Percentiles rank a stretch among this genome's conserved stretches.
phyloP scores from a whole-genome alignment of 495 filamentous ascomycete genomes.

The Trichoderma gamsii region DNA sequence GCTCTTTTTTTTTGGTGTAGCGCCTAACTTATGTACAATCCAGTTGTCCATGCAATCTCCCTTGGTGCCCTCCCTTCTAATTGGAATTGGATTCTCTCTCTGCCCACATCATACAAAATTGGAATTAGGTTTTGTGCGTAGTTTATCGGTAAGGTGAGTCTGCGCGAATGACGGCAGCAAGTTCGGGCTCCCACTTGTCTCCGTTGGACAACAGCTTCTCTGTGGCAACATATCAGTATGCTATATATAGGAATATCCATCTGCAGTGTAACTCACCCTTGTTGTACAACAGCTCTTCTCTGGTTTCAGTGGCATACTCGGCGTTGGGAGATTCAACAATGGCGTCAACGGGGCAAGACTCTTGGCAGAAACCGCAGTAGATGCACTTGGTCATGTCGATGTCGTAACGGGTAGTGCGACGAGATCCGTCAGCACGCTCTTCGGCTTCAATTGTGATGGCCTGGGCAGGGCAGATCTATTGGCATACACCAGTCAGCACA shows the following conservation, averaged over 20 bases:
- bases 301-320: conserved; percentile 95
- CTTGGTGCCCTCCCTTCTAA: not conserved
- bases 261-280: conserved; percentile 56
- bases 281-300: conserved; percentile 96
- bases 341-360: conserved; percentile 96
- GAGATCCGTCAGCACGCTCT: conserved; percentile 89
- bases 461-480: conserved; percentile 81
- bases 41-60: not conserved
- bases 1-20: not conserved
- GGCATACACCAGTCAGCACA: conserved; percentile 13
- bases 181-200: conserved; percentile 97
- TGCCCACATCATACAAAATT: not conserved
- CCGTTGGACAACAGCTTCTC: conserved; percentile 77
- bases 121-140: conserved; percentile 7
- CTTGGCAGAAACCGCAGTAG: conserved; percentile 98
- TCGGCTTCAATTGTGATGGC: conserved; percentile 98
- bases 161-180: conserved; percentile 84
- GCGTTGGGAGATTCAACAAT: conserved; percentile 97
- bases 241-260: not conserved
- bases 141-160: conserved; percentile 80
- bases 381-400: conserved; percentile 99
- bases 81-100: not conserved
- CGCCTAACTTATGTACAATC: conserved; percentile 7
- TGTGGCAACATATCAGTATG: conserved; percentile 22
- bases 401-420: conserved; percentile 94